Evolutionary conservation across 305 asterid genomes (phyloP).

Genomic region (Rubia peregrina): DNA sequence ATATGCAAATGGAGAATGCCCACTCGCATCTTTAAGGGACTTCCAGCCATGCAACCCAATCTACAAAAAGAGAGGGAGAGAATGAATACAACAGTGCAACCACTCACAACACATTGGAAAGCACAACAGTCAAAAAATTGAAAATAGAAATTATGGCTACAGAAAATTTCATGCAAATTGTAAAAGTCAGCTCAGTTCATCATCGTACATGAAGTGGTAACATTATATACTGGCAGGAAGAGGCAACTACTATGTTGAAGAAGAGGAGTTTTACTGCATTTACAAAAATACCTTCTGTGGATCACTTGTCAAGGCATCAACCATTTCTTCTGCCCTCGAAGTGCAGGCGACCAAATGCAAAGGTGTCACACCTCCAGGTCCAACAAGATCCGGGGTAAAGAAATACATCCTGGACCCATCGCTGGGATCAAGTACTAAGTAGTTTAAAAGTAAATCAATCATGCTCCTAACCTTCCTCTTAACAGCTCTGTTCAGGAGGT

Average conservation of each 20-base stretch:
- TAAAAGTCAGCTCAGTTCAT: too few relatives aligned
- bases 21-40: slow-evolving; percentile 56
- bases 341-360: slow-evolving; percentile 76
- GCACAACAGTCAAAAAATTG: too few relatives aligned
- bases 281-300: slow-evolving; percentile 52
- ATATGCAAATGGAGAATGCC: slow-evolving; percentile 67
- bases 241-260: background rate
- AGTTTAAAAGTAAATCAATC: slow-evolving; percentile 57
- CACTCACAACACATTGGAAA: too few relatives aligned
- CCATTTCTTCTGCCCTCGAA: slow-evolving; percentile 45
- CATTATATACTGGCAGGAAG: background rate
- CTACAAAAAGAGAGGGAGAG: slow-evolving; percentile 23
- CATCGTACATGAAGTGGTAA: too few relatives aligned
- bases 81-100: background rate
- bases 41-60: slow-evolving; percentile 71
- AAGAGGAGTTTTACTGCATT: background rate
- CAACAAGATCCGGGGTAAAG: slow-evolving; percentile 54
- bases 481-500: slow-evolving; percentile 76
- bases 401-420: slow-evolving; percentile 35
- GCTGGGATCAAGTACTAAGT: slow-evolving; percentile 33
- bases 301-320: slow-evolving; percentile 69
- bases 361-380: slow-evolving; percentile 90
- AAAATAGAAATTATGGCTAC: too few relatives aligned
- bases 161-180: too few relatives aligned
- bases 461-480: slow-evolving; percentile 47